phyloP scores from a whole-genome alignment of 768 basidiomycete genomes.

The Krasilnikovozyma curviuscula region DNA sequence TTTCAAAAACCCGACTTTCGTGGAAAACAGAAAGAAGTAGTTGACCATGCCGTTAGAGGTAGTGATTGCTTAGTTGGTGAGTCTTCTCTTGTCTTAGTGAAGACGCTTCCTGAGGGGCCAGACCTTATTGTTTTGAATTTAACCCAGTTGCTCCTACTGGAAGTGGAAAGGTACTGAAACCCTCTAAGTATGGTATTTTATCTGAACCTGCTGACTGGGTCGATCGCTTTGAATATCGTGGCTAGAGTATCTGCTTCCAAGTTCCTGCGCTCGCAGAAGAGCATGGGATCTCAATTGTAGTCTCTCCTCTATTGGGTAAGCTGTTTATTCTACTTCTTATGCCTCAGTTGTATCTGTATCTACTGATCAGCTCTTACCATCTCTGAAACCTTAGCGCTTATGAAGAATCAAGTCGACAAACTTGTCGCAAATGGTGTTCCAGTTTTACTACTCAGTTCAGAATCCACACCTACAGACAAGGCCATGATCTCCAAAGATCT shows the following conservation, averaged over 20 bases:
- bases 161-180: slow-evolving; percentile 69
- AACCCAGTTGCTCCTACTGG: slow-evolving; percentile 74
- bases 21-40: slow-evolving; percentile 58
- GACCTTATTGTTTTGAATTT: slow-evolving; percentile 64
- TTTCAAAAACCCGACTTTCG: slow-evolving; percentile 52
- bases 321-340: not conserved
- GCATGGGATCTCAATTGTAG: slow-evolving; percentile 52
- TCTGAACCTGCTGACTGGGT: not conserved
- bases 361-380: not conserved
- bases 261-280: slow-evolving; percentile 53
- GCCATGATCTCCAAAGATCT: slow-evolving; percentile 41
- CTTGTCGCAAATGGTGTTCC: slow-evolving; percentile 31
- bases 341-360: not conserved
- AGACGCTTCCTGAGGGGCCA: slow-evolving; percentile 37
- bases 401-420: slow-evolving; percentile 41
- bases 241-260: slow-evolving; percentile 70
- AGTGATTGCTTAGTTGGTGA: slow-evolving; percentile 9
- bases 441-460: slow-evolving; percentile 48
- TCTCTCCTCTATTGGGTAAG: slow-evolving; percentile 58
- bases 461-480: slow-evolving; percentile 39
- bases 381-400: slow-evolving; percentile 36
- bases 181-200: not conserved
- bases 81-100: too few species aligned
- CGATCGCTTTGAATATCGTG: not conserved
- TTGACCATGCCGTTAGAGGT: slow-evolving; percentile 51